Conservation (phyloP, 139 green algal genomes). For the Chlorella sp. region DNA sequence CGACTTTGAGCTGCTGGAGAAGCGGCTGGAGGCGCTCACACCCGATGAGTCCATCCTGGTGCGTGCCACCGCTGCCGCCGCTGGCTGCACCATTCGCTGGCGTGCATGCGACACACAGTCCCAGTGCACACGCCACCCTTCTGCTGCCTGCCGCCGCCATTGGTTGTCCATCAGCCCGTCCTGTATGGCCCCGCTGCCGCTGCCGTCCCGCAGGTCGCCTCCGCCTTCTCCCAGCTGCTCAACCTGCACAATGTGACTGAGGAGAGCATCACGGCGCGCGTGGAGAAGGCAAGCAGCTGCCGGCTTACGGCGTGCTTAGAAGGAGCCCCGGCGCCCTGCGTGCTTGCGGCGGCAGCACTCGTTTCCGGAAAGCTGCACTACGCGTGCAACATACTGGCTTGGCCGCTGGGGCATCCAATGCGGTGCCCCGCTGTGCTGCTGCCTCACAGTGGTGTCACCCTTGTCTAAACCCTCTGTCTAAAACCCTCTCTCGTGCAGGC, state of each 20-base stretch:
- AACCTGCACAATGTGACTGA: slow-evolving; percentile 95
- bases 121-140: too few relatives aligned
- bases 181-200: not conserved
- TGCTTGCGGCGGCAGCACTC: too few relatives aligned
- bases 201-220: slow-evolving; percentile 66
- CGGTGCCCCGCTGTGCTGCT: too few relatives aligned
- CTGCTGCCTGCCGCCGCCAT: too few relatives aligned
- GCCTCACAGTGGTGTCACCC: too few relatives aligned
- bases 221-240: slow-evolving; percentile 88
- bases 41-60: slow-evolving; percentile 89
- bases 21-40: slow-evolving; percentile 70
- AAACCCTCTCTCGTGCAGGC: slow-evolving; percentile 18
- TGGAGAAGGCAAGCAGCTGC: slow-evolving; percentile 48
- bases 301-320: too few relatives aligned
- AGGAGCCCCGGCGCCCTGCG: too few relatives aligned
- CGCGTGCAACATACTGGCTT: too few relatives aligned
- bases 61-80: not conserved
- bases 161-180: not conserved
- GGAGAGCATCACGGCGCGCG: slow-evolving; percentile 76
- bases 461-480: too few relatives aligned
- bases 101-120: too few relatives aligned
- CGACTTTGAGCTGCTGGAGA: slow-evolving; percentile 88
- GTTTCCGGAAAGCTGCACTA: too few relatives aligned
- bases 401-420: too few relatives aligned
- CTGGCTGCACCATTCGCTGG: not conserved